Base-by-base conservation (phyloP, 805 yeast genomes). In the Sugiyamaella lignohabitans region DNA sequence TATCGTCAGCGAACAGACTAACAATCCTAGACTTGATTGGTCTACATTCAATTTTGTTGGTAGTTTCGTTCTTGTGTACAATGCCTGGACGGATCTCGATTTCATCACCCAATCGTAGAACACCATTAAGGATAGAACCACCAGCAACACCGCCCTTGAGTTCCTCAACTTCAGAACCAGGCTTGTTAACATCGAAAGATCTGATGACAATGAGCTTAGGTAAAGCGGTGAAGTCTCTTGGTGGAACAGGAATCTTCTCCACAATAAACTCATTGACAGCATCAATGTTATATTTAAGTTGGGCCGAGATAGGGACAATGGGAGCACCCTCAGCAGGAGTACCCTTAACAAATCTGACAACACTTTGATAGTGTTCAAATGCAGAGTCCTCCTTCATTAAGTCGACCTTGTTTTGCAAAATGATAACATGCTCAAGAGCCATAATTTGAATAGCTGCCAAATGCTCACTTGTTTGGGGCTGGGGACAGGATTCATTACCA, bases 111-210 rank as follows among this genome's bases (percentile, higher is more conserved):
- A 93, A 76, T 66, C 86, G 84, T 75, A 93, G 87, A 42, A 93
- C 99, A 78, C 99, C 99, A 51, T 82, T 87, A 64, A 93, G 76
- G 60, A 93, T 91, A 45, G 96, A 87, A 59, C 99, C 99, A 75
- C 99, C 99, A 40, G 99, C 99, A 66, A 93, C 98, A 81, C 99
- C 99, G 63, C 99, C 99, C 73, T 89, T 89, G 67, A 93, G 78
- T 60, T 91, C 98, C 57, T 84, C 89, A 57, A 94, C 87, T 70
- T 89, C 97, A 38, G 96, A 82, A 73, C 99, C 99, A 51, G 99
- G 99, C 71, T 87, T 89, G 74, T 93, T 93, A 56, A 93, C 98
- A 69, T 93, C 99, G 67, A 93, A 93, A 29, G 98, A 91, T 74
- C 99, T 84, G 62, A 93, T 94, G 48, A 93, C 98, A 66, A 93